Conservation (phyloP, 176 grass and related monocot species). For the Triticum monococcum region DNA sequence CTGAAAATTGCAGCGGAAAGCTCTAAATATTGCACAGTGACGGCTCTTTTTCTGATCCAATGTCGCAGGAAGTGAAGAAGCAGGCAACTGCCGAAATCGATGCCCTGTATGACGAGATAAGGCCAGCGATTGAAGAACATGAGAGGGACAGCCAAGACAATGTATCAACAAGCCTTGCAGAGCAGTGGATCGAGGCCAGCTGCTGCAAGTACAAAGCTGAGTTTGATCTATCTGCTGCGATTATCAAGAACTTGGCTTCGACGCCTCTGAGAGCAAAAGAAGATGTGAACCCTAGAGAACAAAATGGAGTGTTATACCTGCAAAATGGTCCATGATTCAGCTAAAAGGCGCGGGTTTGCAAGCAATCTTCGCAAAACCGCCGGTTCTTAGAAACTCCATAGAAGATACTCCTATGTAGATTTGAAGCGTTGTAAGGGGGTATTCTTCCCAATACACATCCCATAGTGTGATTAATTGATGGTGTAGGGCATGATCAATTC, state of each 20-base stretch:
- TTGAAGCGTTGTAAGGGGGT: background rate
- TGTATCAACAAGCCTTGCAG: slow-evolving; percentile 79
- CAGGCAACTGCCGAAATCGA: slow-evolving; percentile 56
- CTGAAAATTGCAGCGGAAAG: background rate
- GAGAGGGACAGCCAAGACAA: slow-evolving; percentile 93
- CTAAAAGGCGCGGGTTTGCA: background rate
- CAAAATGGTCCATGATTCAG: slow-evolving; percentile 61
- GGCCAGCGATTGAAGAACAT: slow-evolving; percentile 86
- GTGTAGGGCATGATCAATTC: background rate
- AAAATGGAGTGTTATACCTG: slow-evolving; percentile 57
- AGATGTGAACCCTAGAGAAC: slow-evolving; percentile 21
- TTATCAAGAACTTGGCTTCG: slow-evolving; percentile 68
- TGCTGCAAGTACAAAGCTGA: slow-evolving; percentile 91
- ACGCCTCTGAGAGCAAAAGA: slow-evolving; percentile 44
- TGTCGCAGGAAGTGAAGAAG: slow-evolving; percentile 65
- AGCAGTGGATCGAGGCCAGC: slow-evolving; percentile 91
- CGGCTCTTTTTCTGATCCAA: slow-evolving; percentile 5
- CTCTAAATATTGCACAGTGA: background rate
- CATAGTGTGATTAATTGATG: background rate
- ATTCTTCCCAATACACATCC: background rate
- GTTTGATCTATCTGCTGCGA: slow-evolving; percentile 73
- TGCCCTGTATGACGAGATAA: slow-evolving; percentile 83
- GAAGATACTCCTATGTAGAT: background rate
- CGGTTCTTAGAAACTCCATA: background rate
- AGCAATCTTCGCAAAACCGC: background rate